These are phyloP conservation scores for Starmera dryadoides DNA, from an alignment of 805 yeast species.

Conservation along the genomic window DNA sequence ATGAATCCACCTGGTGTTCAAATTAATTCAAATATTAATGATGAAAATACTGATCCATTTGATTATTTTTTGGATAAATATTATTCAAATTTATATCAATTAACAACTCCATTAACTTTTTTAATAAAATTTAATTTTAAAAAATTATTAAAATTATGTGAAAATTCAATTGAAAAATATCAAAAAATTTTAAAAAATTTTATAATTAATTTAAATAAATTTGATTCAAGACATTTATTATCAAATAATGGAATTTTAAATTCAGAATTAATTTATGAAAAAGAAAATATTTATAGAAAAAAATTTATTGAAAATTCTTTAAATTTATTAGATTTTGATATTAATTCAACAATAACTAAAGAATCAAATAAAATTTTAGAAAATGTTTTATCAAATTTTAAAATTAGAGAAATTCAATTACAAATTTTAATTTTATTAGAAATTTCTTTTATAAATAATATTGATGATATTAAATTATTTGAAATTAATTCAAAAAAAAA, in stretches of 20 bases:
- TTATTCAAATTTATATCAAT: slow-evolving; percentile 26
- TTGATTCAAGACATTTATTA: slow-evolving; percentile 34
- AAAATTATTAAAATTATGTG: slow-evolving; percentile 37
- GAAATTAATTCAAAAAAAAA: slow-evolving; percentile 14
- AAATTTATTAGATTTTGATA: slow-evolving; percentile 18
- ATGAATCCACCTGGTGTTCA: slow-evolving; percentile 17
- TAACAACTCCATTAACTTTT: slow-evolving; percentile 29
- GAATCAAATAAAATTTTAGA: slow-evolving; percentile 21
- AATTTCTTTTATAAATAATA: slow-evolving; percentile 25
- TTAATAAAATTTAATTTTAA: slow-evolving; percentile 43
- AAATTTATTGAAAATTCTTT: slow-evolving; percentile 20
- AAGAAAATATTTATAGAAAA: slow-evolving; percentile 22
- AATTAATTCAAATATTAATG: no score
- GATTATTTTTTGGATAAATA: slow-evolving; percentile 24
- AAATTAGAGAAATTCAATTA: slow-evolving; percentile 48
- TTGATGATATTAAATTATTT: slow-evolving; percentile 30
- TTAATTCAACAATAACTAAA: slow-evolving; percentile 15
- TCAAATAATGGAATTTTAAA: slow-evolving; percentile 22
- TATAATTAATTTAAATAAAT: slow-evolving; percentile 26
- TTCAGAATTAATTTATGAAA: slow-evolving; percentile 14
- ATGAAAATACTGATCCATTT: slow-evolving; percentile 21
- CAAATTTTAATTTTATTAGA: slow-evolving; percentile 45
- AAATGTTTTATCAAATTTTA: slow-evolving; percentile 32
- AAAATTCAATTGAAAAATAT: slow-evolving; percentile 14
- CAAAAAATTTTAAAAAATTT: slow-evolving; percentile 23